Percentiles rank a stretch among this genome's conserved stretches.
Conservation (phyloP, 305 asterid genomes). For the Fraxinus albicans region DNA sequence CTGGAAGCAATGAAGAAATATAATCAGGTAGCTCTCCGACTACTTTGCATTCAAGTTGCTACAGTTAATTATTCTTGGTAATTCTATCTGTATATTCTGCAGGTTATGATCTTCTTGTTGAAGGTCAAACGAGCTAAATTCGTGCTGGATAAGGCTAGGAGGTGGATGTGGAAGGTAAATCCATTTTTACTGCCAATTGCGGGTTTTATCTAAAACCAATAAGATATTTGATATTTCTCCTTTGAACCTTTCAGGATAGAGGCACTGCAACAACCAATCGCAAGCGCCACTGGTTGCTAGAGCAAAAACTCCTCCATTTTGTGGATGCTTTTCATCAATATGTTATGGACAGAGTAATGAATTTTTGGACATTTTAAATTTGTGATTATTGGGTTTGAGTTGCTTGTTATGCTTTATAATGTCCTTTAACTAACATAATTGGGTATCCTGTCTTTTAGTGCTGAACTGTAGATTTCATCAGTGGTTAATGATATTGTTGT, state of each 20-base stretch:
- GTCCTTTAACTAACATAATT: background rate
- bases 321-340: conserved; percentile 98
- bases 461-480: background rate
- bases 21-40: conserved; percentile 63
- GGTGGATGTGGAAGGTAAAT: conserved; percentile 96
- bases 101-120: conserved; percentile 95
- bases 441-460: background rate
- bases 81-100: conserved; percentile 30
- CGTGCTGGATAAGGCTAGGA: conserved; percentile 86
- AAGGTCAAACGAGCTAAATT: conserved; percentile 92
- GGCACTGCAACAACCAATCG: conserved; percentile 49
- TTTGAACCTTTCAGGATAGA: conserved; percentile 62
- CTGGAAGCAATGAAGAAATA: conserved; percentile 86
- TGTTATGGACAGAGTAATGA: conserved; percentile 92
- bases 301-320: conserved; percentile 91
- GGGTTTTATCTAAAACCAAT: conserved; percentile 9
- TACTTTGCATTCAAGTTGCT: conserved; percentile 7
- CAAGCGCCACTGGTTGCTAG: conserved; percentile 90
- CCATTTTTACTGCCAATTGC: conserved; percentile 3
- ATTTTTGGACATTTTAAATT: conserved; percentile 22
- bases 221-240: conserved; percentile 19
- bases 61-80: conserved; percentile 13
- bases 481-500: background rate
- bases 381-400: background rate
- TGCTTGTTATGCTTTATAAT: background rate